Evolutionary conservation across 2,329 filamentous ascomycete genomes (phyloP).

Genomic region (Colletotrichum costaricense): DNA sequence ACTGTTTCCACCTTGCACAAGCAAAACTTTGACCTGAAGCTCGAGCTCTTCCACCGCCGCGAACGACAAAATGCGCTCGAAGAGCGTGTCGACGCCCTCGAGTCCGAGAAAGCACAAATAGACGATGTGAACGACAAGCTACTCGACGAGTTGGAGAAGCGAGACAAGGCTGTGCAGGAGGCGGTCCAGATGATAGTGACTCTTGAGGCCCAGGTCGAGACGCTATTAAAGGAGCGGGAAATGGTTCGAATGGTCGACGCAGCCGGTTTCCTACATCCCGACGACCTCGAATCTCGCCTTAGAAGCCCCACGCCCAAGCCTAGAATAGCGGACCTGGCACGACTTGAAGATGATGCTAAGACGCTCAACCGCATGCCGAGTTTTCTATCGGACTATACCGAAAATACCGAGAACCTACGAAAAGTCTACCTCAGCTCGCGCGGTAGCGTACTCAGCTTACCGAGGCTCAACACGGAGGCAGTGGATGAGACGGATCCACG

Average conservation of each 20-base stretch:
- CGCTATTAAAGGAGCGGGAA: slow-evolving; percentile 63
- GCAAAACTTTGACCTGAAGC: slow-evolving; percentile 81
- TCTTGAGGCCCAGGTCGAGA: slow-evolving; percentile 70
- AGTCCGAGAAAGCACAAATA: slow-evolving; percentile 63
- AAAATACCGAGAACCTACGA: slow-evolving; percentile 70
- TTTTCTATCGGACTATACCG: slow-evolving; percentile 70
- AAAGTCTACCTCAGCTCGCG: slow-evolving; percentile 66
- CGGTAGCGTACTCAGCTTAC: slow-evolving; percentile 62
- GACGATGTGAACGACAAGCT: slow-evolving; percentile 70
- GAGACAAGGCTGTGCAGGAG: slow-evolving; percentile 77
- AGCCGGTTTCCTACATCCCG: slow-evolving; percentile 48
- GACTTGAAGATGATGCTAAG: slow-evolving; percentile 46
- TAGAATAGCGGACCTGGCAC: slow-evolving; percentile 36
- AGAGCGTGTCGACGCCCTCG: slow-evolving; percentile 65
- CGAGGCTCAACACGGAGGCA: slow-evolving; percentile 56
- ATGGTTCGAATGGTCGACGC: slow-evolving; percentile 64
- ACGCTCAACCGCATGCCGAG: slow-evolving; percentile 70
- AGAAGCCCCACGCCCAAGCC: slow-evolving; percentile 31
- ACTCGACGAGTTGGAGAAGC: slow-evolving; percentile 70
- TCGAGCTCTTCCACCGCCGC: slow-evolving; percentile 77
- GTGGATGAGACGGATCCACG: slow-evolving; percentile 48
- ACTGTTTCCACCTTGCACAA: slow-evolving; percentile 77
- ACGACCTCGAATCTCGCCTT: slow-evolving; percentile 42
- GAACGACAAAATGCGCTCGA: slow-evolving; percentile 72
- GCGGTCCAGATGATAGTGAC: slow-evolving; percentile 76